A percentile compares a stretch with the other conserved stretches of the same genome.
These are phyloP conservation scores for Theileria equi DNA, from an alignment of 169 alveolate species.

Conservation along the genomic window DNA sequence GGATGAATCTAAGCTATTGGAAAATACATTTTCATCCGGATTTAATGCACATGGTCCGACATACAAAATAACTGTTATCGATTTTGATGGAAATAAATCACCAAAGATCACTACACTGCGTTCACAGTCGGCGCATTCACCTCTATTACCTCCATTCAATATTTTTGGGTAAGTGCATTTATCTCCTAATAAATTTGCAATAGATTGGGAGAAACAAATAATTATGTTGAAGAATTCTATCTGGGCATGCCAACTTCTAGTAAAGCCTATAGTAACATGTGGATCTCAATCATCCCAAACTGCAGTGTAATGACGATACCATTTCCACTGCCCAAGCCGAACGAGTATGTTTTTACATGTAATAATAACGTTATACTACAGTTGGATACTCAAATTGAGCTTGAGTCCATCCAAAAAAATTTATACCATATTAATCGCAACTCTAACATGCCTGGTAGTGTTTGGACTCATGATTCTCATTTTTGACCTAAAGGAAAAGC, in stretches of 20 bases:
- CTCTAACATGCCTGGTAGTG: constrained; percentile 58
- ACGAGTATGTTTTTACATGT: constrained; percentile 38
- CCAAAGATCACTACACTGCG: constrained; percentile 53
- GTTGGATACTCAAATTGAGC: constrained; percentile 75
- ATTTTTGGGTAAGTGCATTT: constrained; percentile 45
- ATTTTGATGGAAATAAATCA: constrained; percentile 68
- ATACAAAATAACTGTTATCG: constrained; percentile 73
- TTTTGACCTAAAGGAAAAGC: constrained; percentile 69
- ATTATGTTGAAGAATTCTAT: constrained; percentile 82
- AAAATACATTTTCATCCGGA: constrained; percentile 30
- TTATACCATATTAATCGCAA: constrained; percentile 60
- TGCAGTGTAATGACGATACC: constrained; percentile 74
- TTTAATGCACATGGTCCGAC: constrained; percentile 61
- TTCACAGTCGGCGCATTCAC: constrained; percentile 58
- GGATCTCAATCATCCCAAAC: constrained; percentile 79
- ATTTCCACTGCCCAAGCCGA: constrained; percentile 60
- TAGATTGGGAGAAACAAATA: constrained; percentile 82
- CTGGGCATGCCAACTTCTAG: constrained; percentile 76
- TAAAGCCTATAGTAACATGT: constrained; percentile 65
- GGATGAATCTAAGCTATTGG: constrained; percentile 31
- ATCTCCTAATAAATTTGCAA: neutral
- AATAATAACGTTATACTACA: neutral
- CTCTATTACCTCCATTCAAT: constrained; percentile 41
- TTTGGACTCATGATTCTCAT: constrained; percentile 70
- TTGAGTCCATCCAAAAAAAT: constrained; percentile 73